A percentile compares a stretch with the other conserved stretches of the same genome.
Evolutionary conservation across 2,329 filamentous ascomycete species (phyloP).

Genomic region (Aureobasidium melanogenum): DNA sequence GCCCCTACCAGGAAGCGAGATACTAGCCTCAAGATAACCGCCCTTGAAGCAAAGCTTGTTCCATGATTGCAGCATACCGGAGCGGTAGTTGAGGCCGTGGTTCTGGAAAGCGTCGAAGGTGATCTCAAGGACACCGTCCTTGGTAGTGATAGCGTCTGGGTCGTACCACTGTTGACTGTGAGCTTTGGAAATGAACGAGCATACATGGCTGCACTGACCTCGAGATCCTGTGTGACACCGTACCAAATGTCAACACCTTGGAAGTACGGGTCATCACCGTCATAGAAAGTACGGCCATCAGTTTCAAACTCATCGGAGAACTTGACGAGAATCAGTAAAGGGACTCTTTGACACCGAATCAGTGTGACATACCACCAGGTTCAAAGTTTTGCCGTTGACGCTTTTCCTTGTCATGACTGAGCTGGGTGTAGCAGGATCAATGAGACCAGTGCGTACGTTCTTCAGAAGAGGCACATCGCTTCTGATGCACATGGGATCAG

Average conservation of each 20-base stretch:
- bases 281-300: constrained; percentile 60
- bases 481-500: constrained; percentile 40
- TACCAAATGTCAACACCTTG: constrained; percentile 64
- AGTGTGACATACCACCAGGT: constrained; percentile 47
- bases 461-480: constrained; percentile 43
- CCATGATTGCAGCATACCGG: constrained; percentile 68
- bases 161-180: constrained; percentile 52
- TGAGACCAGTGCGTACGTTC: constrained; percentile 52
- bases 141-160: constrained; percentile 56
- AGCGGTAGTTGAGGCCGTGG: constrained; percentile 58
- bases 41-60: constrained; percentile 67
- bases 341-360: neutral
- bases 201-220: constrained; percentile 32
- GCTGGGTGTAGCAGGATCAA: constrained; percentile 60
- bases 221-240: constrained; percentile 59
- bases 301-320: constrained; percentile 67
- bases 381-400: constrained; percentile 51
- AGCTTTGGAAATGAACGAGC: constrained; percentile 9
- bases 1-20: constrained; percentile 59
- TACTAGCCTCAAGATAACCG: constrained; percentile 59
- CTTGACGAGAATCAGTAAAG: constrained; percentile 22
- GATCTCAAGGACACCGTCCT: constrained; percentile 53
- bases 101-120: constrained; percentile 57
- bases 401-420: constrained; percentile 48
- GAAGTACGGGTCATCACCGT: constrained; percentile 61